Evolutionary conservation across 2,329 filamentous ascomycete species (phyloP).

Genomic region (Colletotrichum caudatum): DNA sequence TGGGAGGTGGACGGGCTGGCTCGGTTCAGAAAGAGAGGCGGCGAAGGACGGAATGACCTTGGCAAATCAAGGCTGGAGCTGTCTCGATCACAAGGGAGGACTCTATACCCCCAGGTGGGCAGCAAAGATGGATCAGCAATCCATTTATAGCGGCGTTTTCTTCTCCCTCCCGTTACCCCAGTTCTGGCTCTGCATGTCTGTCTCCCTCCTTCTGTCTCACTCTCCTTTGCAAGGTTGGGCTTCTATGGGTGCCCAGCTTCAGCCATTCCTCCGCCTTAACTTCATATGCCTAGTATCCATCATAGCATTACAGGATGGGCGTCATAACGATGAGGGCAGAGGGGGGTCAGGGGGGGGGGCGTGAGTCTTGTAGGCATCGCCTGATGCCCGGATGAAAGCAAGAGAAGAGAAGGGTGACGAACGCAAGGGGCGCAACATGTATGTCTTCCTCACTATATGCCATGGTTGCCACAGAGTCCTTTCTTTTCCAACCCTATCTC

Average conservation of each 20-base stretch:
- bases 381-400: not conserved
- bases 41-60: conserved; percentile 5
- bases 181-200: conserved; percentile 35
- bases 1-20: not conserved
- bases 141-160: conserved; percentile 35
- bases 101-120: not conserved
- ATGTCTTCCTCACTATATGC: conserved; percentile 25
- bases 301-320: not conserved
- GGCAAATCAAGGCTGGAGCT: conserved; percentile 13
- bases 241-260: not conserved
- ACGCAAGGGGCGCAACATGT: conserved; percentile 1
- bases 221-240: conserved; percentile 5
- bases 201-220: conserved; percentile 30
- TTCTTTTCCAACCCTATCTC: conserved; percentile 27
- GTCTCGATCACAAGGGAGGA: conserved; percentile 35
- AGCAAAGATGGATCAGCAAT: conserved; percentile 27
- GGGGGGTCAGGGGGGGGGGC: not conserved
- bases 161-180: conserved; percentile 39
- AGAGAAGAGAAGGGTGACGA: not conserved
- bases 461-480: conserved; percentile 31
- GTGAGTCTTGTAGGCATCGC: conserved; percentile 12
- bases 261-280: not conserved
- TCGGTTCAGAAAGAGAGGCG: conserved; percentile 15
- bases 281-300: not conserved
- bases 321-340: conserved; percentile 17